phyloP scores from a whole-genome alignment of 345 rosid genomes.

The Turritis glabra region DNA sequence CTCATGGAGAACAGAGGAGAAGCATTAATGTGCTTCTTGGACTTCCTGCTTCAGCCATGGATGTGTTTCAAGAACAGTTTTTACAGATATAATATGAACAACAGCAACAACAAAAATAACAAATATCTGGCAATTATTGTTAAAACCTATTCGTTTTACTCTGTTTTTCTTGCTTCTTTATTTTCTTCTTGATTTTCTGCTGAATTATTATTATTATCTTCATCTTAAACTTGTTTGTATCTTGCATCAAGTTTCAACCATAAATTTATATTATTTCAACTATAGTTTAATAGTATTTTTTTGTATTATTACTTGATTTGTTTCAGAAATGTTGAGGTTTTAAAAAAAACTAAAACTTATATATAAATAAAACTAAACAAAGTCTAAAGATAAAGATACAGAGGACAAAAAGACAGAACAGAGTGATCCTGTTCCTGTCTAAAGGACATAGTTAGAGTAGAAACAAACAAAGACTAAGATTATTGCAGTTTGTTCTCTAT shows the following conservation, averaged over 20 bases:
- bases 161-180: slow-evolving; percentile 4
- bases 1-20: slow-evolving; percentile 79
- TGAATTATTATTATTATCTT: slow-evolving; percentile 29
- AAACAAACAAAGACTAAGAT: background rate
- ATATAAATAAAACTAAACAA: background rate
- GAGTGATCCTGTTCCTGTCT: background rate
- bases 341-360: background rate
- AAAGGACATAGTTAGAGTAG: background rate
- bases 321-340: background rate
- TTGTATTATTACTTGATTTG: background rate
- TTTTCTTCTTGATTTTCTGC: background rate
- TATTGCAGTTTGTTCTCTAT: background rate
- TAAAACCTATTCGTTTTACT: slow-evolving; percentile 28
- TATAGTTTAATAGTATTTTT: background rate
- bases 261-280: slow-evolving; percentile 26
- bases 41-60: slow-evolving; percentile 79
- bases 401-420: slow-evolving; percentile 18
- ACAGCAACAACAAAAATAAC: background rate
- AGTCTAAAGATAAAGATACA: slow-evolving; percentile 5
- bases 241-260: slow-evolving; percentile 32
- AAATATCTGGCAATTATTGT: slow-evolving; percentile 20
- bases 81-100: slow-evolving; percentile 40
- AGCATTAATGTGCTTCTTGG: slow-evolving; percentile 89
- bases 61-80: slow-evolving; percentile 59
- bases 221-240: slow-evolving; percentile 31